A percentile compares a stretch with the other conserved stretches of the same genome.
Evolutionary conservation across 106 monocot genomes (phyloP).

Genomic region (Amphibolis antarctica): DNA sequence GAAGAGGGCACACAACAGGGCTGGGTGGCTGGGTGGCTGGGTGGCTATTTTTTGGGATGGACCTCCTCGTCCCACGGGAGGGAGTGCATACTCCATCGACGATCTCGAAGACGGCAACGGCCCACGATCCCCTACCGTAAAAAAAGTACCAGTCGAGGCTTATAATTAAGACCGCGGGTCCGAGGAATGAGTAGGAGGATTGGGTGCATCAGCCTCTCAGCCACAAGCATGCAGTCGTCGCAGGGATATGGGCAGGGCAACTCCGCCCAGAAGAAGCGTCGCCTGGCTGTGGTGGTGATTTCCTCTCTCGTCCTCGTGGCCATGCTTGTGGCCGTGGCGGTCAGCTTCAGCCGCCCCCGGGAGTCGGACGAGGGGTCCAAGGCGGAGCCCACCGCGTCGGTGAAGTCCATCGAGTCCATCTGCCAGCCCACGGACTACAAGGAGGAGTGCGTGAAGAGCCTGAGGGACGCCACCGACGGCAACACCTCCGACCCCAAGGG

Average conservation of each 20-base stretch:
- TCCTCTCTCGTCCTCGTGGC: constrained; percentile 36
- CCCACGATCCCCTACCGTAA: background rate
- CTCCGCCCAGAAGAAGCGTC: constrained; percentile 3
- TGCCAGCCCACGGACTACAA: constrained; percentile 59
- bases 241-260: background rate
- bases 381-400: constrained; percentile 1
- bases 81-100: too few relatives aligned
- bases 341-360: background rate
- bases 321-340: constrained; percentile 25
- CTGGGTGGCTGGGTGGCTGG: too few relatives aligned
- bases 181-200: background rate
- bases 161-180: background rate
- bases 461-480: constrained; percentile 16
- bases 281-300: constrained; percentile 11
- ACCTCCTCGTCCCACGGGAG: background rate
- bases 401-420: constrained; percentile 37
- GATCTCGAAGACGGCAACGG: background rate
- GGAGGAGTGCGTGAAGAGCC: constrained; percentile 23
- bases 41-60: background rate
- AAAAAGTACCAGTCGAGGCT: background rate
- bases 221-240: constrained; percentile 7
- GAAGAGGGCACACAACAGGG: too few relatives aligned
- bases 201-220: background rate
- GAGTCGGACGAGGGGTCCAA: background rate
- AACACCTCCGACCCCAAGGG: constrained; percentile 39